Conservation (phyloP, 2,329 filamentous ascomycete species). For the Fusarium buxicola region DNA sequence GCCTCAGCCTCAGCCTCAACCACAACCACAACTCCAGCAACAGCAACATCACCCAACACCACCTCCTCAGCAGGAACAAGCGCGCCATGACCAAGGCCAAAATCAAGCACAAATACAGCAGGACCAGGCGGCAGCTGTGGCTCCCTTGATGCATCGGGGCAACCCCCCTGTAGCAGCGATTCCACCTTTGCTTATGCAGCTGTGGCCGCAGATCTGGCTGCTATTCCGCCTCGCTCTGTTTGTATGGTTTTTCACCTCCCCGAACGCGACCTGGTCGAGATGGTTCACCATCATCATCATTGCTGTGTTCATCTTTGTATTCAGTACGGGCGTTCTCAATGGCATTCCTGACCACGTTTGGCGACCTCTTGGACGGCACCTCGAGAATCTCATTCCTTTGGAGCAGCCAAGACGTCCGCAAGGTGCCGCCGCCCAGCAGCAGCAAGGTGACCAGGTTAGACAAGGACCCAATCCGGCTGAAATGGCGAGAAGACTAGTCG, state of each 20-base stretch:
- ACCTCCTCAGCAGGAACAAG: constrained; percentile 43
- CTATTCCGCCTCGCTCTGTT: constrained; percentile 68
- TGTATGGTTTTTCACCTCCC: constrained; percentile 73
- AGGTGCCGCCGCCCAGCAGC: constrained; percentile 35
- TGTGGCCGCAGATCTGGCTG: constrained; percentile 74
- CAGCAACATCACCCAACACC: constrained; percentile 36
- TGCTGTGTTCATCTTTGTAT: constrained; percentile 66
- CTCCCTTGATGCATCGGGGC: constrained; percentile 50
- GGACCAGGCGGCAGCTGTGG: constrained; percentile 40
- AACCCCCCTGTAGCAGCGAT: constrained; percentile 53
- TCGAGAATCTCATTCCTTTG: constrained; percentile 69
- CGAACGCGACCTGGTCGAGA: constrained; percentile 68
- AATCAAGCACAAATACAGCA: constrained; percentile 40
- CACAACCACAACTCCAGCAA: constrained; percentile 26
- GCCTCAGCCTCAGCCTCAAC: constrained; percentile 19
- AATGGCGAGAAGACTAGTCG: constrained; percentile 66
- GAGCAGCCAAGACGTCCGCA: constrained; percentile 53
- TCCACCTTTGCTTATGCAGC: constrained; percentile 49
- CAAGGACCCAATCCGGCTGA: constrained; percentile 60
- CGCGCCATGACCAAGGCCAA: constrained; percentile 37
- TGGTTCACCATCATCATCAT: constrained; percentile 67
- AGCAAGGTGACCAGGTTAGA: constrained; percentile 39
- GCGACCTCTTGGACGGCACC: constrained; percentile 67
- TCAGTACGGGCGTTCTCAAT: constrained; percentile 70
- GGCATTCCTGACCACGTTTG: constrained; percentile 65